These are phyloP conservation scores for Phalaenopsis aphrodite DNA, from an alignment of 106 monocot genomes.

Conservation along the genomic window DNA sequence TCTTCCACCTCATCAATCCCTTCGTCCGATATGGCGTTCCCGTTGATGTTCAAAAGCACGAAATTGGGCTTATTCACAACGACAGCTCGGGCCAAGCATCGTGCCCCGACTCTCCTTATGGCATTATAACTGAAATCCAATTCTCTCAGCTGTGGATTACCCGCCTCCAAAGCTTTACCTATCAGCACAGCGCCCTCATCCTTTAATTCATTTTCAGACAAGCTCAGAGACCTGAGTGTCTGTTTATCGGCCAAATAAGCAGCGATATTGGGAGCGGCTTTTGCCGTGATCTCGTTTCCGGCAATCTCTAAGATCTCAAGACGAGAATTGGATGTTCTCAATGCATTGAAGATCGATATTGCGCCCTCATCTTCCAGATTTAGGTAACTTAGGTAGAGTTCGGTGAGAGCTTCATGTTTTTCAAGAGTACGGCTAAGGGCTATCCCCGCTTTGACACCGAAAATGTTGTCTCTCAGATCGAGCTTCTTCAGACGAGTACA, in stretches of 20 bases:
- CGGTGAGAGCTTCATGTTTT: slow-evolving; percentile 43
- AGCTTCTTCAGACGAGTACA: slow-evolving; percentile 59
- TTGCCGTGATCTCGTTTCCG: slow-evolving; percentile 68
- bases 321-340: slow-evolving; percentile 30
- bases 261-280: slow-evolving; percentile 33
- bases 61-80: slow-evolving; percentile 50
- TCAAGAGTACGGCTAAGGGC: slow-evolving; percentile 46
- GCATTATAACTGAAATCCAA: slow-evolving; percentile 70
- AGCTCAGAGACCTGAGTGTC: slow-evolving; percentile 46
- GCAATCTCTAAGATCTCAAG: slow-evolving; percentile 72
- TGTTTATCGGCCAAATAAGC: slow-evolving; percentile 33
- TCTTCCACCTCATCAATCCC: slow-evolving; percentile 88
- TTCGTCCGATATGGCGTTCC: slow-evolving; percentile 84
- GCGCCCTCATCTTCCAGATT: slow-evolving; percentile 78
- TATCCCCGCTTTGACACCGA: slow-evolving; percentile 69
- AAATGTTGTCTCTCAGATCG: slow-evolving; percentile 78
- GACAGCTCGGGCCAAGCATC: slow-evolving; percentile 56
- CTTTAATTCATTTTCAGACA: slow-evolving; percentile 81
- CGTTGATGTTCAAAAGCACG: slow-evolving; percentile 61
- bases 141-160: slow-evolving; percentile 47
- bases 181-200: slow-evolving; percentile 73
- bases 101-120: slow-evolving; percentile 69
- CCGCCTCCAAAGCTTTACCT: slow-evolving; percentile 41
- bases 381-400: slow-evolving; percentile 73
- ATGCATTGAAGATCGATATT: slow-evolving; percentile 38